Evolutionary conservation across 805 yeast genomes (phyloP).

Genomic region (Saturnispora bothae): DNA sequence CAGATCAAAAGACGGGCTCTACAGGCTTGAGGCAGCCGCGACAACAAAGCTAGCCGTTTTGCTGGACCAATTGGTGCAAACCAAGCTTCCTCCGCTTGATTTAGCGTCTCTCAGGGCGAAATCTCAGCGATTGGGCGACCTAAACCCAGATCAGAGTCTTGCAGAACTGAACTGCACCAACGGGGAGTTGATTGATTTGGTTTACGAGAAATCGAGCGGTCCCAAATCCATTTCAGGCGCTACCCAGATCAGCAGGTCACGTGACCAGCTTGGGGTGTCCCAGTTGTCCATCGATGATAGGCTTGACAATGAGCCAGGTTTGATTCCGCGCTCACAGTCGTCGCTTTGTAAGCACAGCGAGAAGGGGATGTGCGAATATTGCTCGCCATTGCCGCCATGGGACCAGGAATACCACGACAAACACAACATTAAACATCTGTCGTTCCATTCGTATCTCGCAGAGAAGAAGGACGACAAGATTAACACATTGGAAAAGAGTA

Average conservation of each 20-base stretch:
- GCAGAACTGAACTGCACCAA: constrained; percentile 41
- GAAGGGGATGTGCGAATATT: constrained; percentile 96
- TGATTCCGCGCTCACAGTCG: constrained; percentile 54
- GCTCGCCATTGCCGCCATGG: constrained; percentile 94
- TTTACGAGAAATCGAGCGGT: constrained; percentile 20
- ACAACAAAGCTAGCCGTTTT: constrained; percentile 15
- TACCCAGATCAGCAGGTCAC: constrained; percentile 4
- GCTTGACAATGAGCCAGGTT: constrained; percentile 59
- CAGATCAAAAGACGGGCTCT: constrained; percentile 76
- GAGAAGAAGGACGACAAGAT: constrained; percentile 61
- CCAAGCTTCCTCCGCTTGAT: constrained; percentile 23
- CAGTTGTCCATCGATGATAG: constrained; percentile 60
- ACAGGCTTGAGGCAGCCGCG: constrained; percentile 40
- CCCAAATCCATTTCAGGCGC: constrained; percentile 5
- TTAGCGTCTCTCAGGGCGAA: constrained; percentile 3
- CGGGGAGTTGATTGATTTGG: constrained; percentile 48
- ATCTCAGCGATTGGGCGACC: not conserved
- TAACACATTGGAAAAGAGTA: constrained; percentile 66
- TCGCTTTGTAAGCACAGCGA: constrained; percentile 76
- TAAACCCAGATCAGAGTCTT: constrained; percentile 19
- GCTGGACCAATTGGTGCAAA: constrained; percentile 20
- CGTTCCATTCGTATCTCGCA: constrained; percentile 75
- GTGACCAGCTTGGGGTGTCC: constrained; percentile 14
- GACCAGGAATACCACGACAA: constrained; percentile 67
- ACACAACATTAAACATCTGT: constrained; percentile 73